Conservation (phyloP, 352 stramenopile species). For the Poterioochromonas sp. region DNA sequence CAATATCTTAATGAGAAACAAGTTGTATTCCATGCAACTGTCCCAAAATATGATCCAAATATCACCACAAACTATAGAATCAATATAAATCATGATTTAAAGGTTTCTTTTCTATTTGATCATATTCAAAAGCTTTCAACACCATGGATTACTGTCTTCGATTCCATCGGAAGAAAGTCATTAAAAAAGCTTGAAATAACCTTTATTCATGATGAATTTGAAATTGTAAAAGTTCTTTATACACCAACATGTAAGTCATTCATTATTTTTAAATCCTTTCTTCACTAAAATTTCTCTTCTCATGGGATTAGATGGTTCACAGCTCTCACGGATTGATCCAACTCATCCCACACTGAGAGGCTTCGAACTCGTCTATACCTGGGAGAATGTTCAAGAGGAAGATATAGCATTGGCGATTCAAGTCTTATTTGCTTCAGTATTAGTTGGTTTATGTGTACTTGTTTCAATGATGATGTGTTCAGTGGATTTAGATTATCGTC, state of each 20-base stretch:
- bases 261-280: not conserved
- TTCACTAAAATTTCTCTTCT: too few relatives aligned
- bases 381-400: not conserved
- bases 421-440: not conserved
- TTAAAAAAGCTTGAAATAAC: not conserved
- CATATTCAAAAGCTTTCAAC: not conserved
- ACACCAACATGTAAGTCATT: not conserved
- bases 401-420: not conserved
- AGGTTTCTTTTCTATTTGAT: not conserved
- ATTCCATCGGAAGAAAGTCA: not conserved
- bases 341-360: not conserved
- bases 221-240: not conserved
- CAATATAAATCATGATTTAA: not conserved
- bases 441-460: not conserved
- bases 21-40: not conserved
- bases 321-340: not conserved
- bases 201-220: not conserved
- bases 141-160: not conserved
- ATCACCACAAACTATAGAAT: not conserved
- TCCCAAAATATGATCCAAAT: not conserved
- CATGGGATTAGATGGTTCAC: not conserved
- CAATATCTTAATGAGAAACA: not conserved
- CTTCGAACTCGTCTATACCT: not conserved
- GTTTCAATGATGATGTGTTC: not conserved
- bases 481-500: not conserved